Evolutionary conservation across 2,329 filamentous ascomycete species (phyloP), one percentile per base, ranked within the genome.

Genomic region (Diaporthe sp.): DNA sequence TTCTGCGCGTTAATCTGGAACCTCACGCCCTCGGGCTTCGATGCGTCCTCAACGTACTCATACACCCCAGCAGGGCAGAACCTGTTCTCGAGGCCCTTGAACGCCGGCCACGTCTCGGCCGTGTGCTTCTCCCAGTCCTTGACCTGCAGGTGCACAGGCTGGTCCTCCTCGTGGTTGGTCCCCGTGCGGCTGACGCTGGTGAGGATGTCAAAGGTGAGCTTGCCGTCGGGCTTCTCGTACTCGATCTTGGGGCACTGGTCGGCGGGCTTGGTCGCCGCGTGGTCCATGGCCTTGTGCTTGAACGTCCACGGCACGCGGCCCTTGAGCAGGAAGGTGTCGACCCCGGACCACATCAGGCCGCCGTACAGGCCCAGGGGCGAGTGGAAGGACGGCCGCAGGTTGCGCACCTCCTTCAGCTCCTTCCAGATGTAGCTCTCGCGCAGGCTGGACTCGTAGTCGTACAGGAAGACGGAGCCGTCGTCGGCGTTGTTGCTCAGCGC

Each of bases 1-100:
- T 98, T 98, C 84, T 98, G 96, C 65, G 96, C 87, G 81, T 98
- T 98, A 82, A 99, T 99, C 86, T 98, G 96, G 87, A 99, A 99
- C 73, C 96, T 89, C 79, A 99, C 95, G 12, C 97, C 97, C 74
- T 95, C 88, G 59, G 94, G 90, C 85, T 97, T 98, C 72, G 89
- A 92, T 71, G 93, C 90, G 81, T 99, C 97, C 85, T 99, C 97
- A 12, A 98, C 92, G 83, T 99, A 99, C 84, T 99, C 97, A 81
- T 99, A 99, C 77, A 99, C 97, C 19, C 96, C 97, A 0, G 97
- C 97, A 25, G 97, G 97, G 82, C 97, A 99, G 87, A 99, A 99
- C 27, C 97, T 89, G 83, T 97, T 98, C 88, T 99, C 97, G 6
- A 99, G 82, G 13, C 97, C 97, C 87, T 98, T 93, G 85, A 94